Conservation (phyloP, 768 basidiomycete genomes). For the Hericium coralloides region DNA sequence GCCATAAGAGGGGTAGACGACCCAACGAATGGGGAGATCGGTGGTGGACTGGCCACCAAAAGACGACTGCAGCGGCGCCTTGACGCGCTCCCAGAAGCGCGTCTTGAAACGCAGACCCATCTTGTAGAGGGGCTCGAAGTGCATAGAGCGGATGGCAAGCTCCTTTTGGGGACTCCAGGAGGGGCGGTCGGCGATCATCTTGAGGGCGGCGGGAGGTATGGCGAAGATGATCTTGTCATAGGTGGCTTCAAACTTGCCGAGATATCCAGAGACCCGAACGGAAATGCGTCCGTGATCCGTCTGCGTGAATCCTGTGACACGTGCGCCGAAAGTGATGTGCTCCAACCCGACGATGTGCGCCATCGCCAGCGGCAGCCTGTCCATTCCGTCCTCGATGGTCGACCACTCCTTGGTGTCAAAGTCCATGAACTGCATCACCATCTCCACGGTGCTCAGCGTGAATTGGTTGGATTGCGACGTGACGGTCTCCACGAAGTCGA, state of each 20-base stretch:
- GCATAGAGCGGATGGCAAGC: constrained; percentile 15
- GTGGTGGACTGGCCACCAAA: constrained; percentile 4
- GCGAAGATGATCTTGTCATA: constrained; percentile 17
- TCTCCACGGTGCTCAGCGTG: constrained; percentile 18
- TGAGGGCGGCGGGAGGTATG: constrained; percentile 17
- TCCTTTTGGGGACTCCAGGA: constrained; percentile 14
- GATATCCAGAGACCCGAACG: not conserved
- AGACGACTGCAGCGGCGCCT: not conserved
- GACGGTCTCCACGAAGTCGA: constrained; percentile 19
- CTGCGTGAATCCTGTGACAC: constrained; percentile 12
- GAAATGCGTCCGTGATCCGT: constrained; percentile 7
- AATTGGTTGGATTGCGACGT: constrained; percentile 18
- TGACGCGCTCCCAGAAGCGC: constrained; percentile 2
- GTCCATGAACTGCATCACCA: constrained; percentile 18
- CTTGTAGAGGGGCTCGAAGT: constrained; percentile 11
- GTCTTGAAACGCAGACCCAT: constrained; percentile 6
- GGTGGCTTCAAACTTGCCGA: constrained; percentile 2
- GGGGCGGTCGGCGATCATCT: constrained; percentile 17
- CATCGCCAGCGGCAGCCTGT: constrained; percentile 16
- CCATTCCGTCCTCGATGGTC: constrained; percentile 16
- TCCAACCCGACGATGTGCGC: constrained; percentile 12
- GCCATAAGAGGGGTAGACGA: constrained; percentile 14
- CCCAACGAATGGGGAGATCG: constrained; percentile 14
- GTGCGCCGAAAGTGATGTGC: constrained; percentile 16
- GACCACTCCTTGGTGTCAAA: constrained; percentile 16